Conservation (phyloP, 106 monocot species). For the Iris macrosiphon region DNA sequence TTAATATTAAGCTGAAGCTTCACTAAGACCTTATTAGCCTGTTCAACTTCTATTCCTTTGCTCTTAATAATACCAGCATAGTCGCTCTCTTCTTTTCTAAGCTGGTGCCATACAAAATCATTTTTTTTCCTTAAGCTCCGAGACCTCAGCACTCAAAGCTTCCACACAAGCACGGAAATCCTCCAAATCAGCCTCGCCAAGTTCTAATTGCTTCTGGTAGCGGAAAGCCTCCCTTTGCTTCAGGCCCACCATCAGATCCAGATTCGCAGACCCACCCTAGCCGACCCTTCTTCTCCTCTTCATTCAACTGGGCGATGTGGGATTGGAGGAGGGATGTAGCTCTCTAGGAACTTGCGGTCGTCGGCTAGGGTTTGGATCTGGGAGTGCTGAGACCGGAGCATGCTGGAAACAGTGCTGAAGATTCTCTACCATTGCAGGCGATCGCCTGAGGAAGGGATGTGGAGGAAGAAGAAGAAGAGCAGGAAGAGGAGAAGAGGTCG, state of each 20-base stretch:
- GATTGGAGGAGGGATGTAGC: slow-evolving; percentile 35
- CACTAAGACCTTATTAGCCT: too few species aligned
- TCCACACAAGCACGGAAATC: slow-evolving; percentile 39
- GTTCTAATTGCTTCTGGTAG: slow-evolving; percentile 52
- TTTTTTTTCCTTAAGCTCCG: slow-evolving; percentile 35
- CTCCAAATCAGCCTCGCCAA: slow-evolving; percentile 38
- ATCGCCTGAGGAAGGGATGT: too few species aligned
- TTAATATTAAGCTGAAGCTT: too few species aligned
- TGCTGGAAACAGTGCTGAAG: slow-evolving; percentile 20
- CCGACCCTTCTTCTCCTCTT: slow-evolving; percentile 22
- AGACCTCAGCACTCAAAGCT: slow-evolving; percentile 13
- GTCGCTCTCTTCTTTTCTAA: too few species aligned
- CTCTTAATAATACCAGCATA: too few species aligned
- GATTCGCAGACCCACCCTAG: slow-evolving; percentile 17
- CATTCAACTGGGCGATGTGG: slow-evolving; percentile 36
- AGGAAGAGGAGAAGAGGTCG: too few species aligned
- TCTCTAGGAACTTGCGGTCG: slow-evolving; percentile 38
- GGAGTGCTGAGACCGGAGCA: slow-evolving; percentile 31
- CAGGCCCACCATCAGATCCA: slow-evolving; percentile 27
- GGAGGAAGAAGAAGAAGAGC: slow-evolving; percentile 6
- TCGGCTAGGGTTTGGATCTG: slow-evolving; percentile 39
- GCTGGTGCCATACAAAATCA: too few species aligned
- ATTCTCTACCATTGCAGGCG: slow-evolving; percentile 35
- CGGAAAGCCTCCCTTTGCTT: slow-evolving; percentile 31
- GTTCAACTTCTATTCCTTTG: too few species aligned